phyloP scores from a whole-genome alignment of 176 grass and related monocot genomes.

The Panicum miliaceum region DNA sequence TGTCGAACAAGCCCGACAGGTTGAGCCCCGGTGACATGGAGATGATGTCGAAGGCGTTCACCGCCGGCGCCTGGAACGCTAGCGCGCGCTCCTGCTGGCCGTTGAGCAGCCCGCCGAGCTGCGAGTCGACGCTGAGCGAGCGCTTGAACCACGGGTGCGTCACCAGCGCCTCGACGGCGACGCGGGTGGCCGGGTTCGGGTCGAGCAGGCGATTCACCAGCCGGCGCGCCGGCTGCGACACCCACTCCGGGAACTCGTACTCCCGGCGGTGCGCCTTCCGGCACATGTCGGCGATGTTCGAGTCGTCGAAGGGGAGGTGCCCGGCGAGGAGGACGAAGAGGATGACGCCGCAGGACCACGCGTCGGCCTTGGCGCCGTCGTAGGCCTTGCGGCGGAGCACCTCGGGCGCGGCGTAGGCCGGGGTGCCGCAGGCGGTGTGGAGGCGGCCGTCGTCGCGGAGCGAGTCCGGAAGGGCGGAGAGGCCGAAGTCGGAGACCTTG shows the following conservation, averaged over 20 bases:
- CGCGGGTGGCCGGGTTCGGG: slow-evolving; percentile 67
- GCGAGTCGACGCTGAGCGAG: slow-evolving; percentile 79
- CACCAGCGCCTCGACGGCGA: slow-evolving; percentile 49
- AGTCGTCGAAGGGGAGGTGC: slow-evolving; percentile 71
- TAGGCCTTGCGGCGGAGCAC: slow-evolving; percentile 65
- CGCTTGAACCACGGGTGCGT: slow-evolving; percentile 86
- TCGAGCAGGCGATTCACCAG: slow-evolving; percentile 73
- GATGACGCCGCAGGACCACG: slow-evolving; percentile 88
- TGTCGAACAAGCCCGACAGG: slow-evolving; percentile 70
- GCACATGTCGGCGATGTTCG: slow-evolving; percentile 70
- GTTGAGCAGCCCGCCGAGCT: slow-evolving; percentile 54
- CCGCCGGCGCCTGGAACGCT: slow-evolving; percentile 33
- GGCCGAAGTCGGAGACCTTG: slow-evolving; percentile 83
- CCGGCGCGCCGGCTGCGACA: slow-evolving; percentile 53
- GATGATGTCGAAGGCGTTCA: slow-evolving; percentile 92
- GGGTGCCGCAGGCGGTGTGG: slow-evolving; percentile 73
- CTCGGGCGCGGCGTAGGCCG: slow-evolving; percentile 77
- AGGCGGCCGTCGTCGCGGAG: slow-evolving; percentile 51
- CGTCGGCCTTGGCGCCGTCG: slow-evolving; percentile 84
- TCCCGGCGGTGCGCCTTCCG: slow-evolving; percentile 58
- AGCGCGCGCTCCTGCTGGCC: slow-evolving; percentile 39
- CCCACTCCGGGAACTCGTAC: slow-evolving; percentile 63
- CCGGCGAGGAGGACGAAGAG: slow-evolving; percentile 83
- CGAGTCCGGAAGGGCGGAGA: slow-evolving; percentile 61
- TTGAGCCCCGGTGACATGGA: slow-evolving; percentile 74